phyloP scores from a whole-genome alignment of 352 stramenopile genomes.

The Phytopythium ostracodes region DNA sequence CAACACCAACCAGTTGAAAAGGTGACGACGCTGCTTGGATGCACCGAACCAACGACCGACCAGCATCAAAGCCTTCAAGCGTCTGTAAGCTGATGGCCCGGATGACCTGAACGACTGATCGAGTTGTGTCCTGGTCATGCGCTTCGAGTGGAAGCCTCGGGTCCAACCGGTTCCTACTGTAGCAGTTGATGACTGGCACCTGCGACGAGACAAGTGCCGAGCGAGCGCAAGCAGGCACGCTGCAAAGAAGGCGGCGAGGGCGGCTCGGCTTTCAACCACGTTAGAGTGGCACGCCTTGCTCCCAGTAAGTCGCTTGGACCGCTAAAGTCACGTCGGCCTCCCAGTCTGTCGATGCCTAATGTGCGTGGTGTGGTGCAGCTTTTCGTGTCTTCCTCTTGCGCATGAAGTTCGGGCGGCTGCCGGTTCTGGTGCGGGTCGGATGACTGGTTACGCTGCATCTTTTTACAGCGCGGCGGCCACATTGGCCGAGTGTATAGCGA shows the following conservation, averaged over 20 bases:
- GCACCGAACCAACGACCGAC: too few species aligned
- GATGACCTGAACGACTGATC: neutral
- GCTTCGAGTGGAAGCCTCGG: neutral
- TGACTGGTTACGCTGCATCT: neutral
- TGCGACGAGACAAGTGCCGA: neutral
- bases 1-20: too few species aligned
- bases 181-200: neutral
- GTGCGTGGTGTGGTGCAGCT: neutral
- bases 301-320: neutral
- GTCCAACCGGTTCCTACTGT: neutral
- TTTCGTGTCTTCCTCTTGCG: neutral
- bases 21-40: too few species aligned
- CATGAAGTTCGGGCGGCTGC: neutral
- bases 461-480: neutral
- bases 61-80: too few species aligned
- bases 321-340: too few species aligned
- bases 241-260: neutral
- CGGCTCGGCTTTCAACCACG: neutral
- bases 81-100: neutral
- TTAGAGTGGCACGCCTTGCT: too few species aligned
- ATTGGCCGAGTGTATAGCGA: neutral
- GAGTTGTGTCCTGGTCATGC: neutral
- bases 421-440: neutral
- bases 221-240: too few species aligned
- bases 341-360: neutral